Evolutionary conservation across 768 basidiomycete genomes (phyloP).

Genomic region (Lactarius indigo): DNA sequence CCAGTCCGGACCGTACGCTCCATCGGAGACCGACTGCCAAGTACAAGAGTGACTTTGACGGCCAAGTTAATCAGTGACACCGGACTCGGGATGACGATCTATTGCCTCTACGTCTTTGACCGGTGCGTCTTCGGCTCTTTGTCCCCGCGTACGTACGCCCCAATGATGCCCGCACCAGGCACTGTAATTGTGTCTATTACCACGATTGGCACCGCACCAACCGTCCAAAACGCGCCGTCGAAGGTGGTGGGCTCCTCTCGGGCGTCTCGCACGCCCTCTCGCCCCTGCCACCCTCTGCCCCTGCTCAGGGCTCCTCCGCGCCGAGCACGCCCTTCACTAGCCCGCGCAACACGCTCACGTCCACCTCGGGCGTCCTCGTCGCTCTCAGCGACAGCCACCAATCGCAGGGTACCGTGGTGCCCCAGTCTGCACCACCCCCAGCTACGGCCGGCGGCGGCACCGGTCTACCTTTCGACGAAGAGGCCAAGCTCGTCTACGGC

Average conservation of each 20-base stretch:
- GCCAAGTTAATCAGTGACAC: neutral
- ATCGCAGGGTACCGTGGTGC: slow-evolving; percentile 16
- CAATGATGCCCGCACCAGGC: slow-evolving; percentile 43
- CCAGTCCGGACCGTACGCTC: neutral
- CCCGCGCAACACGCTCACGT: slow-evolving; percentile 64
- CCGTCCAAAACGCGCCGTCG: slow-evolving; percentile 65
- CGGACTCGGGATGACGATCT: slow-evolving; percentile 65
- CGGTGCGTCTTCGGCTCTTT: slow-evolving; percentile 46
- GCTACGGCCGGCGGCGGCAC: slow-evolving; percentile 28
- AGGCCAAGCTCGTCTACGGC: slow-evolving; percentile 96
- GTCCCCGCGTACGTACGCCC: neutral
- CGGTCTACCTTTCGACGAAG: slow-evolving; percentile 90
- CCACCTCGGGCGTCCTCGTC: slow-evolving; percentile 64
- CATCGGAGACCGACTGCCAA: neutral
- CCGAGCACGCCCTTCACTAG: slow-evolving; percentile 42
- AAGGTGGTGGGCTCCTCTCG: slow-evolving; percentile 65
- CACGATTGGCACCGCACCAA: slow-evolving; percentile 90
- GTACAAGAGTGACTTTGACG: neutral
- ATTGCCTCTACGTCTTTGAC: slow-evolving; percentile 92
- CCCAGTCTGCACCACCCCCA: slow-evolving; percentile 33
- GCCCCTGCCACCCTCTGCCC: slow-evolving; percentile 26
- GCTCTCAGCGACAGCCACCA: slow-evolving; percentile 42
- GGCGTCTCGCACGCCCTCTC: slow-evolving; percentile 75
- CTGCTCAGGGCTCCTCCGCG: slow-evolving; percentile 34
- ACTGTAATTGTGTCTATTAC: slow-evolving; percentile 91